A percentile compares a stretch with the other conserved stretches of the same genome.
These are phyloP conservation scores for Plasmodium malariae DNA, from an alignment of 169 alveolate species.

Conservation along the genomic window DNA sequence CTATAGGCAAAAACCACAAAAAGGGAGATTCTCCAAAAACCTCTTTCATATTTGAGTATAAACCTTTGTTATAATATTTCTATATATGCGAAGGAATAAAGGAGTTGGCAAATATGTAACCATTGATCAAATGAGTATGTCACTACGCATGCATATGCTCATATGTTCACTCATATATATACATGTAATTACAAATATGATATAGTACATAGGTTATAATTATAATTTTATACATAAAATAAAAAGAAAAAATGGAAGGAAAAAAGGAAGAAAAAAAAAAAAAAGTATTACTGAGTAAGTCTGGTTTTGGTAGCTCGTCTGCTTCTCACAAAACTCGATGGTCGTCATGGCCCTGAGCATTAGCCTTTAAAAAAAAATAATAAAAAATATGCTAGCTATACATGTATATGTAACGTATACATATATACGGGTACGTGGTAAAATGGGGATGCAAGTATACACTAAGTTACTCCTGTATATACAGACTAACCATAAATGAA, in stretches of 20 bases:
- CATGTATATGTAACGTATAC: neutral
- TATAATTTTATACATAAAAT: no score
- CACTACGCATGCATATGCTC: no score
- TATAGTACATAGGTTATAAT: no score
- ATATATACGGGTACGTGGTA: neutral
- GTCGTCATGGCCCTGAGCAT: conserved; percentile 87
- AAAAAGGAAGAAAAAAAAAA: conserved; percentile 24
- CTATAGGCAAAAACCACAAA: conserved; percentile 77
- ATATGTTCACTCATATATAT: no score
- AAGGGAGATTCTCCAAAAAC: conserved; percentile 75
- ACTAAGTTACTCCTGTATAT: conserved; percentile 4
- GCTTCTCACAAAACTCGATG: conserved; percentile 92
- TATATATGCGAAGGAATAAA: conserved; percentile 1
- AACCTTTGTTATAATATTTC: conserved; percentile 74
- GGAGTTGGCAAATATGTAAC: neutral
- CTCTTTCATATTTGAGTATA: conserved; percentile 59
- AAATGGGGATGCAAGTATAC: neutral
- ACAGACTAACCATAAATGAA: conserved; percentile 84
- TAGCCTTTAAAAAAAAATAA: conserved; percentile 41
- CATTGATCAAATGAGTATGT: no score
- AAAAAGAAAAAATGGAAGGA: no score
- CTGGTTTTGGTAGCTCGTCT: conserved; percentile 75
- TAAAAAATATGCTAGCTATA: conserved; percentile 7
- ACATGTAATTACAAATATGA: no score
- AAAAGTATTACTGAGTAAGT: conserved; percentile 45